Base-by-base conservation (phyloP, 768 basidiomycete species). In the Cytidiella melzeri region DNA sequence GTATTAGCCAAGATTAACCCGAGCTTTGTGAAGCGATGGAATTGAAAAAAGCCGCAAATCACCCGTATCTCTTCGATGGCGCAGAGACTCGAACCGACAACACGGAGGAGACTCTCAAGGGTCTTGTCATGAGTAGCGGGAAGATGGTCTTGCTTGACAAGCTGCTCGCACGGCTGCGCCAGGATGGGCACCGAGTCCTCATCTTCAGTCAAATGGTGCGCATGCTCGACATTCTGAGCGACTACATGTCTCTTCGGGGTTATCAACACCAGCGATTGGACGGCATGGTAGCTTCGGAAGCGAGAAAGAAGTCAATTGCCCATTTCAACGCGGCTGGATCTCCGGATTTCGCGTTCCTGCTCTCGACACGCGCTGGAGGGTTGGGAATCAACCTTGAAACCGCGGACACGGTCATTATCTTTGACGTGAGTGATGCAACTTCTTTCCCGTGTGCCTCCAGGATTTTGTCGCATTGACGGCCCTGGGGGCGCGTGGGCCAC, bases 171-270 rank as follows among this genome's bases (percentile, higher is more conserved):
- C 83, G 91, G 15, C 78, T 98, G 43, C 87, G 87, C 59, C 83
- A 80, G 57, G 95, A 98, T 64, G 89, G 90, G 3, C 96, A 98
- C 61, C 88, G 96, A 43, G 96, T 99, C 23, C 77, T 99, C 58
- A 98, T 99, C 59, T 99, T 99, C 75, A 96, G 93, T 61, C 92
- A 97, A 68, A 99, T 99, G 96, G 94, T 98, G 51, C 83, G 96
- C 51, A 91, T 98, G 83, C 77, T 99, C 40, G 96, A 99, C 69
- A 98, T 99, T 64, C 80, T 99, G 60, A 94, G 90, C 56, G 96
- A 99, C 67, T 98, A 97, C 69, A 92, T 98, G 85, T 70, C 72
- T 36, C 72, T 94, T 48, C 79, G 96, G 42, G 88, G 89, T 34
- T 98, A 95, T 61, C 81, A 81, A 53, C 88, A 93, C 68, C 96